Evolutionary conservation across 1,139 yeast genomes (phyloP).

Genomic region (Candida tunisiensis): DNA sequence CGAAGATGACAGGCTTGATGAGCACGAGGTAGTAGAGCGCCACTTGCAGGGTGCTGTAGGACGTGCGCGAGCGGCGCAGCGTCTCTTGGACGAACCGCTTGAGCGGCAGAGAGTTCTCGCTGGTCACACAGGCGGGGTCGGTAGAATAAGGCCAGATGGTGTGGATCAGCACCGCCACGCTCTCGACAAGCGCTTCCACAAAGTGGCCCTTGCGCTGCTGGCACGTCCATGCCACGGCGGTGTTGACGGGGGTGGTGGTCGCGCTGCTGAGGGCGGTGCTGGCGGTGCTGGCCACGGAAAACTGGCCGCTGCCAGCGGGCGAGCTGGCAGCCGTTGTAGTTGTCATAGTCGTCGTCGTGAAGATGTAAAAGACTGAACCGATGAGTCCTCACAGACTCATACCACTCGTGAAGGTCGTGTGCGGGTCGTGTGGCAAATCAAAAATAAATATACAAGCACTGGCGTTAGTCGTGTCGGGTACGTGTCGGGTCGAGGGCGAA

Average conservation of each 20-base stretch:
- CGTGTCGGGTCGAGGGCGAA: neutral
- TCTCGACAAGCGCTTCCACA: constrained; percentile 18
- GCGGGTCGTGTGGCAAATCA: too few relatives aligned
- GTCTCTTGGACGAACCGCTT: constrained; percentile 41
- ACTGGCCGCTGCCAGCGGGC: neutral
- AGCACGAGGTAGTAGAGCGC: constrained; percentile 46
- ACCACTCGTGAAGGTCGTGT: too few relatives aligned
- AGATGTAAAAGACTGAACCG: too few relatives aligned
- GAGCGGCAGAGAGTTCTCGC: constrained; percentile 14
- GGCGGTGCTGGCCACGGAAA: neutral
- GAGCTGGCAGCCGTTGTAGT: neutral
- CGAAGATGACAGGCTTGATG: constrained; percentile 18
- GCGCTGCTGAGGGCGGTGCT: neutral
- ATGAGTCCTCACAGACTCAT: too few relatives aligned
- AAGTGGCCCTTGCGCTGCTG: constrained; percentile 4
- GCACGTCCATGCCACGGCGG: neutral
- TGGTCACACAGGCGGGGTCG: too few relatives aligned
- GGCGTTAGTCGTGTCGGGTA: neutral
- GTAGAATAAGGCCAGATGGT: constrained; percentile 24
- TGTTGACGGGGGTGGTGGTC: neutral
- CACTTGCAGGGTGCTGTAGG: constrained; percentile 47
- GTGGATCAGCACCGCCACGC: constrained; percentile 19
- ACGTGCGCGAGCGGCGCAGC: constrained; percentile 49
- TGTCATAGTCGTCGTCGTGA: neutral
- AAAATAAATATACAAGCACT: too few relatives aligned